Percentiles rank a stretch among this genome's conserved stretches.
Conservation (phyloP, 257 asterid species). For the Handroanthus guayacan region DNA sequence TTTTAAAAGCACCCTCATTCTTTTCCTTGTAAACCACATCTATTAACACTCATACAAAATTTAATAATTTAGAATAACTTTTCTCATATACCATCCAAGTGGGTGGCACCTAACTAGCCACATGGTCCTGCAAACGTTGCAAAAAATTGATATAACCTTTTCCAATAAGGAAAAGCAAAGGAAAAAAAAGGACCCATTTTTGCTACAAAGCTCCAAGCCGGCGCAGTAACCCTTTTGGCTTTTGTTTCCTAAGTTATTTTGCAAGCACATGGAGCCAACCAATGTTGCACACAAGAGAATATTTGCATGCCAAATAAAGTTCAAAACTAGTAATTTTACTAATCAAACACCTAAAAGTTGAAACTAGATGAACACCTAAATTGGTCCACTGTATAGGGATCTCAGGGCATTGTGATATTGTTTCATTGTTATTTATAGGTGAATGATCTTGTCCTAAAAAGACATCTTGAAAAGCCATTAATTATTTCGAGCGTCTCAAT, state of each 20-base stretch:
- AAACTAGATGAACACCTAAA: no score
- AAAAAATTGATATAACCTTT: not conserved
- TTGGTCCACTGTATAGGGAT: no score
- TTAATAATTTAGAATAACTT: not conserved
- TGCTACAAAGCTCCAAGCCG: not conserved
- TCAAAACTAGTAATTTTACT: not conserved
- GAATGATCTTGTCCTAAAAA: no score
- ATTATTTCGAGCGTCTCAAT: no score
- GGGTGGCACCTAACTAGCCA: not conserved
- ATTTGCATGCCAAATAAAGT: conserved; percentile 9
- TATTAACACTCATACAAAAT: no score
- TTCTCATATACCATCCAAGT: not conserved
- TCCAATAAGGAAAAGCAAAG: not conserved
- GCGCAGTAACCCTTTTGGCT: not conserved
- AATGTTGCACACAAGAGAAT: not conserved
- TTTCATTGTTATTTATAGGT: no score
- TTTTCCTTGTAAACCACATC: no score
- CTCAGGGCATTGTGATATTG: no score
- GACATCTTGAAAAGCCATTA: no score
- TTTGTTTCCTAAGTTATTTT: conserved; percentile 1
- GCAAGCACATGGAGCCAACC: conserved; percentile 45
- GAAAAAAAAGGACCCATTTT: not conserved
- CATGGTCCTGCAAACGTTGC: conserved; percentile 2
- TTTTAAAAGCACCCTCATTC: no score
- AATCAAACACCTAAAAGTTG: not conserved